phyloP scores from a whole-genome alignment of 768 basidiomycete species.

The Boletus subparvulus region DNA sequence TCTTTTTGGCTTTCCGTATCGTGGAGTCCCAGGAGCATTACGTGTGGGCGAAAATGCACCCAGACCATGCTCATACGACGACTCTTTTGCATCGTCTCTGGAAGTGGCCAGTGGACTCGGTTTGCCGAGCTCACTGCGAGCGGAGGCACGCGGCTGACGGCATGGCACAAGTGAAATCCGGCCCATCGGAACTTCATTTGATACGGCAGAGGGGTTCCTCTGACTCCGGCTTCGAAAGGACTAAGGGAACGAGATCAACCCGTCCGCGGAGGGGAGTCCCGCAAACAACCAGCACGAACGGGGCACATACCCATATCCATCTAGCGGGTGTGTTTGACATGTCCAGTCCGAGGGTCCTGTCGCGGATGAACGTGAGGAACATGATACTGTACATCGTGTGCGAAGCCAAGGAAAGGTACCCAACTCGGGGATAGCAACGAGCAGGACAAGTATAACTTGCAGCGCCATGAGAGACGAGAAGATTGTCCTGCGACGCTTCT shows the following conservation, averaged over 20 bases:
- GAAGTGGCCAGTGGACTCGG: neutral
- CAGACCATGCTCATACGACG: neutral
- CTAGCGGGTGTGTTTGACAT: slow-evolving; percentile 5
- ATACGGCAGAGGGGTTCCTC: slow-evolving; percentile 9
- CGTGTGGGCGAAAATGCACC: neutral
- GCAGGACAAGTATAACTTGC: slow-evolving; percentile 14
- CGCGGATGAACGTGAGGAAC: slow-evolving; percentile 23
- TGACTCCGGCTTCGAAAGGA: slow-evolving; percentile 15
- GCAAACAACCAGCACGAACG: neutral
- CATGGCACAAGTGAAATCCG: slow-evolving; percentile 1
- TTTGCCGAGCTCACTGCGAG: neutral
- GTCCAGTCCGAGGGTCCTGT: slow-evolving; percentile 12
- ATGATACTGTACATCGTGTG: slow-evolving; percentile 16
- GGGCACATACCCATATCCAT: slow-evolving; percentile 2
- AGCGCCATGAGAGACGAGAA: slow-evolving; percentile 25
- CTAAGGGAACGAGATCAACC: slow-evolving; percentile 18
- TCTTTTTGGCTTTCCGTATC: neutral
- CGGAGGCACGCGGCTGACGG: slow-evolving; percentile 5
- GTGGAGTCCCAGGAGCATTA: neutral
- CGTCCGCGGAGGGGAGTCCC: slow-evolving; percentile 26
- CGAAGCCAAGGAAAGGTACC: slow-evolving; percentile 10
- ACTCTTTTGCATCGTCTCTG: neutral
- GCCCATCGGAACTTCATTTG: neutral
- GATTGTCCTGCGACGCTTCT: slow-evolving; percentile 13
- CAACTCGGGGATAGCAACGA: slow-evolving; percentile 25